Evolutionary conservation across 2,329 filamentous ascomycete species (phyloP).

Genomic region (Colletotrichum limetticola): DNA sequence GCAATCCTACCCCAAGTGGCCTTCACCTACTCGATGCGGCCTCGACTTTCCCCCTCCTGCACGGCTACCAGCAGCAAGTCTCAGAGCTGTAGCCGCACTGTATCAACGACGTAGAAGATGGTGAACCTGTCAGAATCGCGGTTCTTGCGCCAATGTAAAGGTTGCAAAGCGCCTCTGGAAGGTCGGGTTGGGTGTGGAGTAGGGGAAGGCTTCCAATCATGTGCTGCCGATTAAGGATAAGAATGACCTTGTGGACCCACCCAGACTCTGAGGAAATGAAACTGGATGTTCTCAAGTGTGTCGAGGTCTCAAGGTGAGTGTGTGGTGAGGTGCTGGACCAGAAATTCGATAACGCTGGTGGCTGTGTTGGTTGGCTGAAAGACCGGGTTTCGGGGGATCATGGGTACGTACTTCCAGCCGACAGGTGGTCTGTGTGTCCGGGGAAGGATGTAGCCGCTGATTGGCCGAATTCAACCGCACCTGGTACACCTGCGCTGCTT

Average conservation of each 20-base stretch:
- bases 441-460: constrained; percentile 3
- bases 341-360: too few relatives aligned
- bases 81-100: constrained; percentile 26
- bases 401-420: background rate
- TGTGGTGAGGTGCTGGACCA: too few relatives aligned
- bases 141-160: background rate
- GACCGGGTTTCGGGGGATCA: background rate
- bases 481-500: constrained; percentile 7
- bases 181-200: background rate
- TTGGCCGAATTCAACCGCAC: constrained; percentile 23
- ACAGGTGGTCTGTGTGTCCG: background rate
- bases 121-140: background rate
- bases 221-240: constrained; percentile 17
- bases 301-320: background rate
- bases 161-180: constrained; percentile 14
- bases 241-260: background rate
- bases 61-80: constrained; percentile 28
- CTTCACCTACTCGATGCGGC: background rate
- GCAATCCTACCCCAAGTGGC: constrained; percentile 9
- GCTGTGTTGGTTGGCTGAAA: background rate
- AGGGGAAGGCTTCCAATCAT: constrained; percentile 29
- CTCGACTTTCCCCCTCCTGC: constrained; percentile 8
- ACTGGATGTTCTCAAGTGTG: background rate
- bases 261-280: background rate
- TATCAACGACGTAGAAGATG: background rate